Conservation (phyloP, 73 alveolate genomes). For the Tetrahymena thermophila region DNA sequence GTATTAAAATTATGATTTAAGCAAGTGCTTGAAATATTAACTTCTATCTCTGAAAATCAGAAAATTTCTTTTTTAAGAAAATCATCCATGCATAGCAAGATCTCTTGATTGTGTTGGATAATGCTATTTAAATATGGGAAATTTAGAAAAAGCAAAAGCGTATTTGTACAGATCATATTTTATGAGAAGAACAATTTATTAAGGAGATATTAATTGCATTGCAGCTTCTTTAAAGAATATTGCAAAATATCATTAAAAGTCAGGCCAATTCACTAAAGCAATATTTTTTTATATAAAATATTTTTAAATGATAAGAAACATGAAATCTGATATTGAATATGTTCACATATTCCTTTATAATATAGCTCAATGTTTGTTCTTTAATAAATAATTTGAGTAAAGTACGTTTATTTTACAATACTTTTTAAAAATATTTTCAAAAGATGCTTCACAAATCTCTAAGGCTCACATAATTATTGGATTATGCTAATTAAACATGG, state of each 20-base stretch:
- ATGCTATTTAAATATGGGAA: background rate
- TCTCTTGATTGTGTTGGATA: background rate
- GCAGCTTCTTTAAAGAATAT: background rate
- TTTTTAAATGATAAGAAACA: background rate
- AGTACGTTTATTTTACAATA: background rate
- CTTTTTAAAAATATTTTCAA: too few relatives aligned
- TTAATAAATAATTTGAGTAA: too few relatives aligned
- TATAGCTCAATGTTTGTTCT: background rate
- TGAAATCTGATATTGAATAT: background rate
- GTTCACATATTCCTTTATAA: too few relatives aligned
- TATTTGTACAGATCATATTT: background rate
- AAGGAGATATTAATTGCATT: background rate
- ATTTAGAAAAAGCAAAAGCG: background rate
- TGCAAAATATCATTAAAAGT: background rate
- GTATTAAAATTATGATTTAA: background rate
- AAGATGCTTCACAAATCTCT: background rate
- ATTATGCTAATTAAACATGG: background rate
- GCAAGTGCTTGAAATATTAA: too few relatives aligned
- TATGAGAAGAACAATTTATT: background rate
- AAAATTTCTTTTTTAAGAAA: background rate
- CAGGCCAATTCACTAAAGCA: background rate
- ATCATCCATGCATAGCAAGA: background rate
- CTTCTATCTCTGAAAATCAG: background rate
- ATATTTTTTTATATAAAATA: too few relatives aligned
- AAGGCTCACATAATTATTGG: background rate